Conservation (phyloP, 345 rosid genomes). For the Salix exigua region DNA sequence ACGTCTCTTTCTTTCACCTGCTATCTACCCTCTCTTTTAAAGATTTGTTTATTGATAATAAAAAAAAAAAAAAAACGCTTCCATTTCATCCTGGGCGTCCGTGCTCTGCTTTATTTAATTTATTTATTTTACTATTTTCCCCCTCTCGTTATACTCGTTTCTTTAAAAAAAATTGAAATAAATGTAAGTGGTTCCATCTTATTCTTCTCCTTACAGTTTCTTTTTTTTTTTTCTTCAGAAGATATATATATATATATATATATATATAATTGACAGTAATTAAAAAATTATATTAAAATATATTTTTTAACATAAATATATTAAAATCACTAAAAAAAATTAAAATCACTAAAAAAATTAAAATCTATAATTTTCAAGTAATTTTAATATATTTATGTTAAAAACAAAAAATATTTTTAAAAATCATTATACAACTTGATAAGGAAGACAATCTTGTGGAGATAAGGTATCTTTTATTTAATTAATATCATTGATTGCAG, state of each 20-base stretch:
- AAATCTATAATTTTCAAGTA: no score
- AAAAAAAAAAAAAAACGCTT: neutral
- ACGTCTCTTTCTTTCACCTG: no score
- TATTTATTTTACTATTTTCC: neutral
- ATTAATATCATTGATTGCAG: neutral
- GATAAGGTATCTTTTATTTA: no score
- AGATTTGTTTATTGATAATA: neutral
- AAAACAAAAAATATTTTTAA: no score
- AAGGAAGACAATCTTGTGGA: no score
- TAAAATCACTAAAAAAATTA: no score
- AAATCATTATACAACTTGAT: no score
- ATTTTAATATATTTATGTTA: no score
- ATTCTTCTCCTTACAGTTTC: slow-evolving; percentile 11
- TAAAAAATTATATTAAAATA: no score
- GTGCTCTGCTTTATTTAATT: neutral
- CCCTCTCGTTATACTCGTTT: neutral
- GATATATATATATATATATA: no score
- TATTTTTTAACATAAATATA: no score
- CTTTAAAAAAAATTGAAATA: neutral
- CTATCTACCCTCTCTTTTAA: neutral
- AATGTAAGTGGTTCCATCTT: slow-evolving; percentile 18
- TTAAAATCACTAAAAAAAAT: no score
- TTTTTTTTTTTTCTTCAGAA: neutral
- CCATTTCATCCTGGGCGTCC: neutral
- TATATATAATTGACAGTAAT: neutral